Conservation (phyloP, 1,284 basidiomycete species). For the Boletus mariae region DNA sequence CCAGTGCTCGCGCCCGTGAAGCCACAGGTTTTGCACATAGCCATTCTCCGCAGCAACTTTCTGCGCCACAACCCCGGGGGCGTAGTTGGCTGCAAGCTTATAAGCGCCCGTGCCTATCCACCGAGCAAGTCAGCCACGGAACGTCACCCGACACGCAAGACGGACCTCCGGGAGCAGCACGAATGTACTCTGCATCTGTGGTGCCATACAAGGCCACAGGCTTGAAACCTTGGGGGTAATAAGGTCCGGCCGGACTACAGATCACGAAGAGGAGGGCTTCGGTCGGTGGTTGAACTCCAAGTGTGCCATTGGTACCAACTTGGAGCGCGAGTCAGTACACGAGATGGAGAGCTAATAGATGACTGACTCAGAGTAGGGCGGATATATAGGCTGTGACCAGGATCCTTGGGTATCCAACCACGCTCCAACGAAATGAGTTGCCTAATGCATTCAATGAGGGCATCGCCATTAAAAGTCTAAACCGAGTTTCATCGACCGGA, state of each 20-base stretch:
- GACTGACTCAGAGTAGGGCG: constrained; percentile 72
- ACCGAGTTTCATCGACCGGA: constrained; percentile 4
- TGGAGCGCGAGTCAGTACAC: constrained; percentile 5
- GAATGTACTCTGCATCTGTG: constrained; percentile 70
- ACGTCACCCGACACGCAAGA: constrained; percentile 4
- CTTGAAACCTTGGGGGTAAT: constrained; percentile 95
- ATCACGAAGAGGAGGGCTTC: constrained; percentile 96
- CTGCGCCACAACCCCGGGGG: constrained; percentile 86
- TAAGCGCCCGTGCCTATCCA: constrained; percentile 75
- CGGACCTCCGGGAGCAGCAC: constrained; percentile 86
- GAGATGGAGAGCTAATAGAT: neutral
- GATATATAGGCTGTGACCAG: constrained; percentile 91
- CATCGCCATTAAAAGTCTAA: constrained; percentile 79
- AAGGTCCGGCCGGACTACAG: constrained; percentile 90
- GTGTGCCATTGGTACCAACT: constrained; percentile 89
- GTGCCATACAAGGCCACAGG: constrained; percentile 92
- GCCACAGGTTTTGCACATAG: constrained; percentile 95
- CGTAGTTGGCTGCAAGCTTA: constrained; percentile 93
- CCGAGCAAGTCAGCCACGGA: constrained; percentile 6
- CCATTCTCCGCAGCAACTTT: constrained; percentile 79
- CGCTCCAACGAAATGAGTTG: constrained; percentile 84
- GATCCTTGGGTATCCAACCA: constrained; percentile 89
- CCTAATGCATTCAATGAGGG: constrained; percentile 83
- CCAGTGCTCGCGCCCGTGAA: constrained; percentile 83
- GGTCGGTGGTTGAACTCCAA: constrained; percentile 85